Evolutionary conservation across 768 basidiomycete genomes (phyloP), one percentile per base, ranked within the genome.

Genomic region (Suillus sp.): DNA sequence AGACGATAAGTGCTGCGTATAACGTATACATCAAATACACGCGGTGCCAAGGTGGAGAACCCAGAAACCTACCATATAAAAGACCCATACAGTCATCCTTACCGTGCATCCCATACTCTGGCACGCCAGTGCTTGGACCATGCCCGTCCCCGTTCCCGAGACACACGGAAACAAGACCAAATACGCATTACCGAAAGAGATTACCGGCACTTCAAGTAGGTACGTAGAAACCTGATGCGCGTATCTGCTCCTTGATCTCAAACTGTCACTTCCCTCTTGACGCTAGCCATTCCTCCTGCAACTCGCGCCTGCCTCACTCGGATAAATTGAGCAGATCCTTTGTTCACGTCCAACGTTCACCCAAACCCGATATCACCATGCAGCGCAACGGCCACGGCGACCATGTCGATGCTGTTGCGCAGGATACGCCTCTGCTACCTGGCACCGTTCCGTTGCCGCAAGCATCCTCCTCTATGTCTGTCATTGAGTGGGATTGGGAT

Each of bases 401-500:
- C 53, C 38, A 59, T 48, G 60, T 60, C 35, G 7, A 34, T 53
- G 59, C 53, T 55, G 60, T 43, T 62, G 62, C 58, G 42, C 62
- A 61, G 18, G 27, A 43, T 6, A 32, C 18, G 1, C 30, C 61
- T 1, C 40, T 58, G 4, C 32, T 69, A 1, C 73, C 70, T 16
- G 74, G 75, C n/a, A 71, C 69, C 0, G 68, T 67, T 5, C 67
- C 71, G 1, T 60, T 77, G 3, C 45, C 66, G 0, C 35, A 4
- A 14, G 61, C 73, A 2, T 13, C 59, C 2, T 48, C 65, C 37
- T 48, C 64, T 4, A n/a, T 37, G 4, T 37, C 53, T 61, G 68
- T 67, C 16, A 69, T 90, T 40, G 77, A 81, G 71, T 93, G 91
- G 91, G 82, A 86, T 74, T 89, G 89, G 89, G 82, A 85, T 22